These are phyloP conservation scores for Colletotrichum sp. DNA, from an alignment of 2,329 filamentous ascomycete genomes.

Conservation along the genomic window DNA sequence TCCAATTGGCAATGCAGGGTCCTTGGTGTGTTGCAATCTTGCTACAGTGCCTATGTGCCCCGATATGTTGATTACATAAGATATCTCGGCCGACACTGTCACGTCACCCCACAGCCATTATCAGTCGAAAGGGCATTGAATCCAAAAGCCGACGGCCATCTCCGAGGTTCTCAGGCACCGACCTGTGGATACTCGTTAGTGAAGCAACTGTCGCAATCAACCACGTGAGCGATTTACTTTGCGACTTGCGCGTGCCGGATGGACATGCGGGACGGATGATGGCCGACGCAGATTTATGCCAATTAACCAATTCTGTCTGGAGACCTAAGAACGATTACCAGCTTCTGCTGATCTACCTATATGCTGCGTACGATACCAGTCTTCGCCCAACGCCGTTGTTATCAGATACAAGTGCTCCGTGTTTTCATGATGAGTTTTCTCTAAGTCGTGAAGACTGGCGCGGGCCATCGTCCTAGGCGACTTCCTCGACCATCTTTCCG, in stretches of 20 bases:
- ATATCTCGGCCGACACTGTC: background rate
- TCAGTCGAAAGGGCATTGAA: background rate
- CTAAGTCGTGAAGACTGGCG: background rate
- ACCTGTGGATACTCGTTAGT: background rate
- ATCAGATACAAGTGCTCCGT: background rate
- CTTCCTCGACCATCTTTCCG: constrained; percentile 61
- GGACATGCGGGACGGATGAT: background rate
- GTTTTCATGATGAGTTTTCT: background rate
- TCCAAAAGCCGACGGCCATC: background rate
- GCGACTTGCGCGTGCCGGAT: background rate
- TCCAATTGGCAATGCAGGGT: background rate
- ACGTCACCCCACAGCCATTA: background rate
- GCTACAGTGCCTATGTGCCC: background rate
- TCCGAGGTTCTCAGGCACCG: background rate
- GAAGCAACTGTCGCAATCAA: background rate
- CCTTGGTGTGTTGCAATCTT: background rate
- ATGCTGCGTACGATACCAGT: background rate
- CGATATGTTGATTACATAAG: background rate
- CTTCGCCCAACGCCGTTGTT: background rate
- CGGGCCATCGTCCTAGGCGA: constrained; percentile 38
- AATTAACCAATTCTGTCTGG: background rate
- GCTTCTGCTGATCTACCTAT: background rate
- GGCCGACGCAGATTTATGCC: background rate
- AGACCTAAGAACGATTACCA: background rate
- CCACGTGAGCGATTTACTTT: background rate